Percentiles rank a stretch among this genome's conserved stretches.
These are phyloP conservation scores for Xylaria sp. DNA, from an alignment of 2,329 filamentous ascomycete genomes.

Conservation along the genomic window DNA sequence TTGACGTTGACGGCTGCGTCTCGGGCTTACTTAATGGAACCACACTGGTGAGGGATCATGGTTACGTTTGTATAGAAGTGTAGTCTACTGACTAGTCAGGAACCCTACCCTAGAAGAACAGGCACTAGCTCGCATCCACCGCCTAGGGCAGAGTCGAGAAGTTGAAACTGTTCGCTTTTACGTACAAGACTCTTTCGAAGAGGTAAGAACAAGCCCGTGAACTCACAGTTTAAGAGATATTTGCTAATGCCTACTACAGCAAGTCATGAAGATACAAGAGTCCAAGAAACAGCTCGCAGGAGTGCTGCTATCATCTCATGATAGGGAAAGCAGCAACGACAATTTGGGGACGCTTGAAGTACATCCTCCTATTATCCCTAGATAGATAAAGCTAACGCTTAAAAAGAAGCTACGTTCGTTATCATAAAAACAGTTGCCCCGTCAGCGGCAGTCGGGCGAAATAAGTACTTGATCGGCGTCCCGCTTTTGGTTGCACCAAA, in stretches of 20 bases:
- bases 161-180: conserved; percentile 47
- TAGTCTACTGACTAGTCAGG: conserved; percentile 32
- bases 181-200: conserved; percentile 47
- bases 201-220: conserved; percentile 29
- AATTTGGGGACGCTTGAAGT: background rate
- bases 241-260: background rate
- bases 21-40: conserved; percentile 55
- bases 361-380: background rate
- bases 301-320: conserved; percentile 3
- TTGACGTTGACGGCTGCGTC: conserved; percentile 55
- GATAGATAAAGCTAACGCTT: background rate
- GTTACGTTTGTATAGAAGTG: background rate
- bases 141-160: conserved; percentile 43
- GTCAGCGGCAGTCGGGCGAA: no score
- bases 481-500: no score
- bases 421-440: no score
- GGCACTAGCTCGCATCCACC: conserved; percentile 47
- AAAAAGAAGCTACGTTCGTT: background rate
- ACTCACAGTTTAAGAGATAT: background rate
- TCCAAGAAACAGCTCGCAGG: conserved; percentile 6
- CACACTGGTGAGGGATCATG: conserved; percentile 46
- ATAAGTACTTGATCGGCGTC: no score
- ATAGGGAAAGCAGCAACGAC: background rate
- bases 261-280: conserved; percentile 14
- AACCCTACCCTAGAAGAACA: conserved; percentile 52